Evolutionary conservation across 345 rosid species (phyloP).

Genomic region (Brassica juncea): DNA sequence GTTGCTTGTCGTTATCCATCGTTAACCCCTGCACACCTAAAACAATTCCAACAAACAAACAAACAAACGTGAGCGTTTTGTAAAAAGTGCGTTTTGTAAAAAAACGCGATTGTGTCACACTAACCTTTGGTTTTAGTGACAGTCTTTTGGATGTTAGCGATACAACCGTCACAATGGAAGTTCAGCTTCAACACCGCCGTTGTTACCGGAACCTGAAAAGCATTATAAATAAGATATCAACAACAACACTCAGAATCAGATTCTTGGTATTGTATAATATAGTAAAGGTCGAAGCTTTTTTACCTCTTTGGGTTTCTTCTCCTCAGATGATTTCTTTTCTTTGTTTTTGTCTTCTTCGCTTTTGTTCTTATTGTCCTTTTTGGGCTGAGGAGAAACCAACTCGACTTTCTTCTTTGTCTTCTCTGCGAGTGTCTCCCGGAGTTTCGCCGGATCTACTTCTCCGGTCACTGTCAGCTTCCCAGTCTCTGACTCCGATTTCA

Average conservation of each 20-base stretch:
- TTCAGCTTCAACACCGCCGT: slow-evolving; percentile 60
- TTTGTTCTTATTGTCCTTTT: slow-evolving; percentile 44
- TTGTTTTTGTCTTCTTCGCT: slow-evolving; percentile 43
- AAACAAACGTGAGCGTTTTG: background rate
- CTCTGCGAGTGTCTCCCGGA: slow-evolving; percentile 47
- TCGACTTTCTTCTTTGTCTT: slow-evolving; percentile 60
- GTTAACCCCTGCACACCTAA: slow-evolving; percentile 58
- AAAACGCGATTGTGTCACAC: slow-evolving; percentile 3
- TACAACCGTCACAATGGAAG: slow-evolving; percentile 70
- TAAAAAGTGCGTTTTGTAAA: background rate
- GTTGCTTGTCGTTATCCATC: slow-evolving; percentile 60
- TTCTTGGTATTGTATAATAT: background rate
- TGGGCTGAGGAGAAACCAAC: slow-evolving; percentile 48
- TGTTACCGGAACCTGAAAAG: slow-evolving; percentile 56
- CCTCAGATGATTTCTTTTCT: slow-evolving; percentile 46
- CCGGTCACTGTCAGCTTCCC: slow-evolving; percentile 78
- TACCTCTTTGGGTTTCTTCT: slow-evolving; percentile 44
- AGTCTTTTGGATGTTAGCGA: slow-evolving; percentile 51
- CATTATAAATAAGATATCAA: background rate
- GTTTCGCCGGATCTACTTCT: slow-evolving; percentile 58
- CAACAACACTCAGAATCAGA: slow-evolving; percentile 11
- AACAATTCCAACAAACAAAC: background rate
- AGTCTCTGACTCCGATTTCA: slow-evolving; percentile 51
- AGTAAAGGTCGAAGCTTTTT: background rate
- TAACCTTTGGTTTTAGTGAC: slow-evolving; percentile 51